Base-by-base conservation (phyloP, 1,284 basidiomycete genomes). In the Rugiboletus extremiorientalis region DNA sequence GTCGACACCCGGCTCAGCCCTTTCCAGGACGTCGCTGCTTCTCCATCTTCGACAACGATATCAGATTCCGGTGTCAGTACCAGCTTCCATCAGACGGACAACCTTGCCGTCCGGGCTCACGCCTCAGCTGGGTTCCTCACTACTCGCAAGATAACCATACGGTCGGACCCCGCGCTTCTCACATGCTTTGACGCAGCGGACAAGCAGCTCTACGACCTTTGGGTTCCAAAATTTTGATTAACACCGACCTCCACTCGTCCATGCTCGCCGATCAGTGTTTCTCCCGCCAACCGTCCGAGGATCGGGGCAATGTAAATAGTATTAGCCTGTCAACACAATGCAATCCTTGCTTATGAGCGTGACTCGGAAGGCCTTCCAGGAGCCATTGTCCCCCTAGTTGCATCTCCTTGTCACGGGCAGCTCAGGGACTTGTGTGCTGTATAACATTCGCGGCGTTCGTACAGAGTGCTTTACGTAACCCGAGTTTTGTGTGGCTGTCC, bases 171-270 rank as follows among this genome's bases (percentile, higher is more conserved):
- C 14, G 73, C 85, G 8, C 73, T 89, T 37, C 68, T 84, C 54
- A 88, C 87, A 37, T 88, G 82, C 63, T 91, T 91, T 65, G 88
- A 91, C 66, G 79, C 83, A 23, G 71, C 77, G 30, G 89, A 91
- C 72, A 85, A 79, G 70, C 86, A 89, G 61, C 74, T 91, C 30
- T 90, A 91, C 63, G 81, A 84, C 50, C 75, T 91, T 14, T 91
- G 89, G 89, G 86, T 77, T 36, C 85, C 86, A 11, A 83, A 70
- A 53, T 36, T 49, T 36, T 70, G 59, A 69, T 30, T 18, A n/a
- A n/a, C 18, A 8, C n/a, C n/a, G n/a, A n/a, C n/a, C n/a, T n/a
- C n/a, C n/a, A n/a, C n/a, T n/a, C n/a, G n/a, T n/a, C n/a, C n/a
- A n/a, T n/a, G n/a, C n/a, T 43, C 14, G 18, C 55, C 20, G 15